Conservation (phyloP, 1,284 basidiomycete species). For the Cryptococcus jaspeensis region DNA sequence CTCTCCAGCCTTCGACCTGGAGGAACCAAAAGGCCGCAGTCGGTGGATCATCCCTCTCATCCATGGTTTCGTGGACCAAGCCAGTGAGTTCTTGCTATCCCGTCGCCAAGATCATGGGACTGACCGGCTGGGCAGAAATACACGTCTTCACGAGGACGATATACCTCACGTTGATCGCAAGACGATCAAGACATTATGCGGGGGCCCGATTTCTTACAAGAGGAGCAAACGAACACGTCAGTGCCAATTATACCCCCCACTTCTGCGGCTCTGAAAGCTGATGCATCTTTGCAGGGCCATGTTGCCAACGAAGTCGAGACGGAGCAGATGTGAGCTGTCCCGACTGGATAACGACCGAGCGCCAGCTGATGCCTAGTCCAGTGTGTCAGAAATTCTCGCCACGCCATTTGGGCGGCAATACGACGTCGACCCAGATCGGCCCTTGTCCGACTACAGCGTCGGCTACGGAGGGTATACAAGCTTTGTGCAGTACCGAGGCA, state of each 20-base stretch:
- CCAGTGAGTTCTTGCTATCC: slow-evolving; percentile 64
- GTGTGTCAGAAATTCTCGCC: slow-evolving; percentile 85
- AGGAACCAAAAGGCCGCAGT: slow-evolving; percentile 57
- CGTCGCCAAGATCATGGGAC: background rate
- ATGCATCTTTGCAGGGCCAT: slow-evolving; percentile 66
- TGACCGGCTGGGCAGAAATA: slow-evolving; percentile 62
- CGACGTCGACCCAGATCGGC: slow-evolving; percentile 9
- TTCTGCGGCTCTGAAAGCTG: background rate
- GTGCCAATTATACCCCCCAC: background rate
- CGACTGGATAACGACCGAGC: background rate
- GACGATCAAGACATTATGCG: slow-evolving; percentile 91
- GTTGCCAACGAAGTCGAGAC: slow-evolving; percentile 99
- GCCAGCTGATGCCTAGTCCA: slow-evolving; percentile 10
- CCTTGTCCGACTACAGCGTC: slow-evolving; percentile 24
- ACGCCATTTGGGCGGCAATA: slow-evolving; percentile 70
- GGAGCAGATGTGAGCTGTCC: slow-evolving; percentile 72
- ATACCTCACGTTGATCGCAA: slow-evolving; percentile 90
- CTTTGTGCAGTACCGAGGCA: slow-evolving; percentile 94
- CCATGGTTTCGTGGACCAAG: slow-evolving; percentile 92
- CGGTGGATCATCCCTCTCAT: slow-evolving; percentile 91
- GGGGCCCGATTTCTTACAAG: slow-evolving; percentile 94
- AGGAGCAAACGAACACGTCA: slow-evolving; percentile 74
- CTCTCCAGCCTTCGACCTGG: slow-evolving; percentile 57
- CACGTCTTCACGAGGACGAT: slow-evolving; percentile 86
- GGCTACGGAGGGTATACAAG: slow-evolving; percentile 75